Conservation (phyloP, 2,329 filamentous ascomycete genomes). For the Neoascochyta sp. region DNA sequence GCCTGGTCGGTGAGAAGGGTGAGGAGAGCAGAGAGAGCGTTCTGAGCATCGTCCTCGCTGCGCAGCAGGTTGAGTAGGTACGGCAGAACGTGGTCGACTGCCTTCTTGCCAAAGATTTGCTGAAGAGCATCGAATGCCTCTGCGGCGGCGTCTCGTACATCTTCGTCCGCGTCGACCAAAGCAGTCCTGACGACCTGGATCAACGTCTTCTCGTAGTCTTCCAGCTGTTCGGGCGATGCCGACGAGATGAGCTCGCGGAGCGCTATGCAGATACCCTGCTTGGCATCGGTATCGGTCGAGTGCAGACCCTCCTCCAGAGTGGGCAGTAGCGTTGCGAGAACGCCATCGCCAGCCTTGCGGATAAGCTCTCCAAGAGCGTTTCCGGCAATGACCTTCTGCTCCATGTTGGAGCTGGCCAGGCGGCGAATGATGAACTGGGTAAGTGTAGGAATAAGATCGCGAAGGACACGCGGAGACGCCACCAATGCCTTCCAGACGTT, state of each 20-base stretch:
- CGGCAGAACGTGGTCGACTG: slow-evolving; percentile 91
- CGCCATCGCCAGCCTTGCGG: slow-evolving; percentile 90
- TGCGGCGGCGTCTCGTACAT: slow-evolving; percentile 91
- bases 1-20: slow-evolving; percentile 92
- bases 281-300: slow-evolving; percentile 86
- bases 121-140: slow-evolving; percentile 96
- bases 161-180: slow-evolving; percentile 81
- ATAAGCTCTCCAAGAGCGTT: slow-evolving; percentile 96
- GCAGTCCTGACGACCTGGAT: slow-evolving; percentile 92
- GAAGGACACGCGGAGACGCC: slow-evolving; percentile 83
- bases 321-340: slow-evolving; percentile 80
- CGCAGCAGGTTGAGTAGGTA: slow-evolving; percentile 86
- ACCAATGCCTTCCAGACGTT: slow-evolving; percentile 97
- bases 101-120: slow-evolving; percentile 87
- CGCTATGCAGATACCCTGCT: slow-evolving; percentile 96
- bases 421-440: slow-evolving; percentile 92
- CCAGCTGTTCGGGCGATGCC: slow-evolving; percentile 80
- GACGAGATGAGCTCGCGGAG: slow-evolving; percentile 89
- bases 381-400: slow-evolving; percentile 97
- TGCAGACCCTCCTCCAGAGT: slow-evolving; percentile 90
- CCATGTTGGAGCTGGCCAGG: slow-evolving; percentile 92
- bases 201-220: slow-evolving; percentile 91
- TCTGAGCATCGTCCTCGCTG: slow-evolving; percentile 80
- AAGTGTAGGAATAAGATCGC: slow-evolving; percentile 91
- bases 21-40: slow-evolving; percentile 85